Evolutionary conservation across 306 rosid genomes (phyloP).

Genomic region (Carpinus viminea): DNA sequence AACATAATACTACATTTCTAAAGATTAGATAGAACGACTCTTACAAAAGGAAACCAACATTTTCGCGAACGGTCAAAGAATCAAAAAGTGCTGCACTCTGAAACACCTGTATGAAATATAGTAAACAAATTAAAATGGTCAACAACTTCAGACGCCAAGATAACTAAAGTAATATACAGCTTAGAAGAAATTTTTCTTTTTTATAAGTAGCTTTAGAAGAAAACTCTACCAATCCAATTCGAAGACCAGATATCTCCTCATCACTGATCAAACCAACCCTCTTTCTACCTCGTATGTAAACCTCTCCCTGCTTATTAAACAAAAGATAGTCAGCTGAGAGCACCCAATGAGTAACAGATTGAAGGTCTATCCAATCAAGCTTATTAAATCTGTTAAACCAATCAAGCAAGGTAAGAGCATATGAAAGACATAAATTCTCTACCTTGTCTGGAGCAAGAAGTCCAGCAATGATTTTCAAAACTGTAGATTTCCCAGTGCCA

Average conservation of each 20-base stretch:
- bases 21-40: conserved; percentile 30
- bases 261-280: conserved; percentile 87
- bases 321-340: conserved; percentile 18
- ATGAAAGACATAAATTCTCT: conserved; percentile 6
- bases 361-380: not conserved
- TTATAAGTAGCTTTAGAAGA: not conserved
- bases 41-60: conserved; percentile 99
- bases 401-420: conserved; percentile 5
- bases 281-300: conserved; percentile 81
- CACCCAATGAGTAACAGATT: not conserved
- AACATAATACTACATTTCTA: conserved; percentile 22
- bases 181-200: conserved; percentile 6
- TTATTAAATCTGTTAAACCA: conserved; percentile 2
- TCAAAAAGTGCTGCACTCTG: conserved; percentile 99
- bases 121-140: conserved; percentile 1
- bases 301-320: conserved; percentile 76
- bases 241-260: conserved; percentile 83
- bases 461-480: conserved; percentile 90
- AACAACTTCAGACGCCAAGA: not conserved
- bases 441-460: conserved; percentile 94
- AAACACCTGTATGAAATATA: conserved; percentile 66
- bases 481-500: conserved; percentile 96
- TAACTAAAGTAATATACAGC: conserved; percentile 1
- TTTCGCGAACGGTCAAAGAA: conserved; percentile 93
- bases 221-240: conserved; percentile 75